A percentile compares a stretch with the other conserved stretches of the same genome.
These are phyloP conservation scores for Knoxdaviesia proteae DNA, from an alignment of 2,329 filamentous ascomycete genomes.

Conservation along the genomic window DNA sequence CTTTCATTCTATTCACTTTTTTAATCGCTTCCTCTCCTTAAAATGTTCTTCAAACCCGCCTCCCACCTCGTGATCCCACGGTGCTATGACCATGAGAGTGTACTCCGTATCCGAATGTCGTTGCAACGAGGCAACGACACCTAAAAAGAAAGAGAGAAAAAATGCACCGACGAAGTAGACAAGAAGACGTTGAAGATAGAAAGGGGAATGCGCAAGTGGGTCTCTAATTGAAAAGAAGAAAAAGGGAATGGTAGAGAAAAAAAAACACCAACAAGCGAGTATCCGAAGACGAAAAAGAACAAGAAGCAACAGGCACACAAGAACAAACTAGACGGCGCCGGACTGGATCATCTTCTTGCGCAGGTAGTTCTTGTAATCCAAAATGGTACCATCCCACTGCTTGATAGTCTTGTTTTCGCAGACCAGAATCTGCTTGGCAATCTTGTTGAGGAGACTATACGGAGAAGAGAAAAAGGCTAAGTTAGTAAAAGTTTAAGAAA, in stretches of 20 bases:
- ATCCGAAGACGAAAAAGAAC: not conserved
- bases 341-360: constrained; percentile 94
- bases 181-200: not conserved
- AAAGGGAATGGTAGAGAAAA: not conserved
- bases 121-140: no score
- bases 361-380: constrained; percentile 93
- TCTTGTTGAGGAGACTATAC: constrained; percentile 82
- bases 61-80: no score
- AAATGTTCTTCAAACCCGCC: no score
- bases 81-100: no score
- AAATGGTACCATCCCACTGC: constrained; percentile 74
- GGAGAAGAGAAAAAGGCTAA: no score
- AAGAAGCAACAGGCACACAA: not conserved
- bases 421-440: constrained; percentile 98
- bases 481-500: constrained; percentile 9
- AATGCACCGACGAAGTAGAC: not conserved
- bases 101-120: no score
- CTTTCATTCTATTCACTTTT: no score
- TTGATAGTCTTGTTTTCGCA: constrained; percentile 94
- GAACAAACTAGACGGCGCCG: constrained; percentile 50
- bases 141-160: not conserved
- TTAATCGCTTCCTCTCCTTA: no score
- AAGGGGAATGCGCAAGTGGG: not conserved
- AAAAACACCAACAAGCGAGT: not conserved
- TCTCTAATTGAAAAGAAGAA: not conserved